phyloP scores from a whole-genome alignment of 768 basidiomycete species.

The Tricholoma terreum region DNA sequence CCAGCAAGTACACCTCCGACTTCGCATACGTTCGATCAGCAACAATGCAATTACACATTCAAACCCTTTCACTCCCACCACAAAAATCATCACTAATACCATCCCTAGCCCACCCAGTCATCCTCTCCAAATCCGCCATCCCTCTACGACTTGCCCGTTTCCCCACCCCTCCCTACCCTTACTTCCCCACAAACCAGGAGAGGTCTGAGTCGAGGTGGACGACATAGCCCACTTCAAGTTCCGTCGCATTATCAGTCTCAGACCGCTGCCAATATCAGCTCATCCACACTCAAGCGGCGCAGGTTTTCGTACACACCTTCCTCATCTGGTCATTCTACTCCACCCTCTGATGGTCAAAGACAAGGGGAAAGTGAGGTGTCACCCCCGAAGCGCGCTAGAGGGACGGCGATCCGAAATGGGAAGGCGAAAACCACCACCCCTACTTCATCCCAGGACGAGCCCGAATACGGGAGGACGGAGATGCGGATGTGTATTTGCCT shows the following conservation, averaged over 20 bases:
- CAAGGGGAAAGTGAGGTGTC: conserved; percentile 1
- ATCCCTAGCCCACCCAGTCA: too few species aligned
- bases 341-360: not conserved
- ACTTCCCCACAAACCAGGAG: too few species aligned
- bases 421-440: not conserved
- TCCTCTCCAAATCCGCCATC: too few species aligned
- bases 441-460: conserved; percentile 5
- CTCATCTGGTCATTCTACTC: not conserved
- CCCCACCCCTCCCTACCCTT: too few species aligned
- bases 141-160: too few species aligned
- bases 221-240: not conserved
- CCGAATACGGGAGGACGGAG: conserved; percentile 12
- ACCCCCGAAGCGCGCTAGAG: conserved; percentile 11
- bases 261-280: too few species aligned
- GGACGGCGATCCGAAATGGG: not conserved
- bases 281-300: conserved; percentile 6
- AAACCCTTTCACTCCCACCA: too few species aligned
- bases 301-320: conserved; percentile 13
- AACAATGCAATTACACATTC: too few species aligned
- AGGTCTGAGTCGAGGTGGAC: too few species aligned
- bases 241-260: not conserved
- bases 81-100: too few species aligned
- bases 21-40: too few species aligned
- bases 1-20: too few species aligned
- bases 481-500: conserved; percentile 19